These are phyloP conservation scores for Castanea mollissima DNA, from an alignment of 306 rosid species.

Conservation along the genomic window DNA sequence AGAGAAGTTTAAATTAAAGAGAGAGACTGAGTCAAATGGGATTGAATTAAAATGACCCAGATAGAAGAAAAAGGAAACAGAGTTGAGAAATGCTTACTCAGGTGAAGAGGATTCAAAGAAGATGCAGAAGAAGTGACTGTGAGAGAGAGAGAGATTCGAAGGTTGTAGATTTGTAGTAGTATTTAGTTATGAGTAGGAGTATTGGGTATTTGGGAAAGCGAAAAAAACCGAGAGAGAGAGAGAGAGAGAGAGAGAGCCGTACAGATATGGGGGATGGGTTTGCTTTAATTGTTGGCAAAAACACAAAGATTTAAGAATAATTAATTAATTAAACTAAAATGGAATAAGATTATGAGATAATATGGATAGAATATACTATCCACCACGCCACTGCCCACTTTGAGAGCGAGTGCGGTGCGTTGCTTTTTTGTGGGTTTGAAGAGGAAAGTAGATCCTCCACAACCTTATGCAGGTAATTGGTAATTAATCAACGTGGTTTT, in stretches of 20 bases:
- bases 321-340: not conserved
- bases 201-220: not conserved
- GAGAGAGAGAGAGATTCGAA: not conserved
- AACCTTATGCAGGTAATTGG: not conserved
- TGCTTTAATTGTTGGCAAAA: conserved; percentile 47
- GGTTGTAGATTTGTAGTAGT: not conserved
- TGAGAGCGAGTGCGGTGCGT: not conserved
- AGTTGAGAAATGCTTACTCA: conserved; percentile 16
- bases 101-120: conserved; percentile 25
- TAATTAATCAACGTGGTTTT: too few species aligned
- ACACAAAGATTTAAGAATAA: not conserved
- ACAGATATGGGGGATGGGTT: conserved; percentile 17
- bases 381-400: not conserved
- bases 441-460: not conserved
- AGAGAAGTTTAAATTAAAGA: not conserved
- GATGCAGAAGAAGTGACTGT: conserved; percentile 29
- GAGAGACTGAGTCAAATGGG: not conserved
- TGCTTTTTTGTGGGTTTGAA: not conserved
- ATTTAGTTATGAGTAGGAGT: not conserved
- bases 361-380: not conserved
- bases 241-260: not conserved
- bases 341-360: not conserved
- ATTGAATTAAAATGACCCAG: not conserved
- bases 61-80: not conserved
- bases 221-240: conserved; percentile 4